Conservation (phyloP, 257 asterid species). For the Nicotiana paniculata region DNA sequence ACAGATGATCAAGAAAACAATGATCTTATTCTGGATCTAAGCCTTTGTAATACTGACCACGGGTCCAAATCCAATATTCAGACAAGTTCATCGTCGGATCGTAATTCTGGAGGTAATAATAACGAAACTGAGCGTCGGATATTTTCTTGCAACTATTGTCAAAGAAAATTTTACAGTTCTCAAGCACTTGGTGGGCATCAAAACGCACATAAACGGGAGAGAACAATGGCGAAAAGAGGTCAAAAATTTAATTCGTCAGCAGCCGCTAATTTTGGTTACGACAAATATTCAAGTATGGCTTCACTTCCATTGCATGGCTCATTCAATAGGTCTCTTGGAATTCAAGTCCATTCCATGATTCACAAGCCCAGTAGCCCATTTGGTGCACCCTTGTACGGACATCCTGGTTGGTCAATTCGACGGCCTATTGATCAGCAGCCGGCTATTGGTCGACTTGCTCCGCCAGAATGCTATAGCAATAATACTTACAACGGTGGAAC, state of each 20-base stretch:
- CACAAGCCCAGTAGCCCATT: constrained; percentile 39
- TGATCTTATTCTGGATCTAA: constrained; percentile 41
- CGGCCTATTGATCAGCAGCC: constrained; percentile 47
- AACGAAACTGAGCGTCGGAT: constrained; percentile 37
- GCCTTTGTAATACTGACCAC: constrained; percentile 22
- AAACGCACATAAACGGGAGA: constrained; percentile 84
- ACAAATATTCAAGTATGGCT: constrained; percentile 44
- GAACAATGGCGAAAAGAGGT: constrained; percentile 67
- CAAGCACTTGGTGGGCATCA: constrained; percentile 98
- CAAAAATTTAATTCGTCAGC: constrained; percentile 10
- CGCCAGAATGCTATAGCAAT: constrained; percentile 20
- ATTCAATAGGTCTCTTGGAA: constrained; percentile 44
- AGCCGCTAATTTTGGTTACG: not conserved
- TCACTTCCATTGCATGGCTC: constrained; percentile 69
- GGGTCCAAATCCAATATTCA: constrained; percentile 7
- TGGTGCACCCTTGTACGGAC: constrained; percentile 23
- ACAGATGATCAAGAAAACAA: constrained; percentile 8
- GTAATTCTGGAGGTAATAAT: not conserved
- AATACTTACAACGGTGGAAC: constrained; percentile 14
- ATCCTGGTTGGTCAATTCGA: constrained; percentile 35
- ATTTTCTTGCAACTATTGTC: constrained; percentile 85
- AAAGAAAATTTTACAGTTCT: constrained; percentile 75
- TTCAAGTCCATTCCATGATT: constrained; percentile 63
- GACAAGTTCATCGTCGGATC: not conserved
- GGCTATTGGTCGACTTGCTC: constrained; percentile 34